These are phyloP conservation scores for Amanita fuliginea DNA, from an alignment of 768 basidiomycete genomes.

Conservation along the genomic window DNA sequence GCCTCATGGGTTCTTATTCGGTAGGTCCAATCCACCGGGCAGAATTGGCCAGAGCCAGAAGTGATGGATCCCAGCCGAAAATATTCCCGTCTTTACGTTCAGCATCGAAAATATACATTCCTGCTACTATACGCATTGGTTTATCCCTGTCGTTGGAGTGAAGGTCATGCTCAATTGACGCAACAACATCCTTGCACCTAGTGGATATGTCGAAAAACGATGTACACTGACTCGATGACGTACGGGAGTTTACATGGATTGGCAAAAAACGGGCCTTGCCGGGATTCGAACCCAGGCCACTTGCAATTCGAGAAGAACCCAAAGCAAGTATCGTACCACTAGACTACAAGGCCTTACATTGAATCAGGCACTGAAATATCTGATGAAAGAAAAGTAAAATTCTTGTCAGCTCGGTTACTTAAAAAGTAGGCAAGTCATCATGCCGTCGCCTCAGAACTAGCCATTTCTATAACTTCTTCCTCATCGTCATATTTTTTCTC, in stretches of 20 bases:
- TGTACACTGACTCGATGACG: conserved; percentile 25
- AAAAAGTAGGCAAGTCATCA: background rate
- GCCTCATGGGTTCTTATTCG: too few species aligned
- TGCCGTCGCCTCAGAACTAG: background rate
- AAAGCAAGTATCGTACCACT: conserved; percentile 8
- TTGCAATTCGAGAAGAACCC: conserved; percentile 3
- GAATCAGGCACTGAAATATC: too few species aligned
- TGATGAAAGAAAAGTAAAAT: too few species aligned
- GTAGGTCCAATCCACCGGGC: too few species aligned
- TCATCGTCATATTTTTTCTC: conserved; percentile 15
- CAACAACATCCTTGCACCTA: conserved; percentile 16
- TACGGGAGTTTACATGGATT: too few species aligned
- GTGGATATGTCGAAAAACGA: conserved; percentile 6
- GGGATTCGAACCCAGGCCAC: conserved; percentile 8
- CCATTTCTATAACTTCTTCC: background rate
- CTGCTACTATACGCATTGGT: conserved; percentile 99
- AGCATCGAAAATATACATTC: too few species aligned
- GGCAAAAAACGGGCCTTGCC: conserved; percentile 3
- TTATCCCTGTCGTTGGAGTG: conserved; percentile 61
- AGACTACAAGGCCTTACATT: conserved; percentile 7
- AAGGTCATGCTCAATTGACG: background rate
- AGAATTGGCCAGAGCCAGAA: too few species aligned
- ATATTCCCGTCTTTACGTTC: too few species aligned
- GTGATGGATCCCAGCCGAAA: too few species aligned
- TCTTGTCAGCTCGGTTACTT: too few species aligned